These are phyloP conservation scores for Termitomyces titanicus DNA, from an alignment of 768 basidiomycete genomes.

Conservation along the genomic window DNA sequence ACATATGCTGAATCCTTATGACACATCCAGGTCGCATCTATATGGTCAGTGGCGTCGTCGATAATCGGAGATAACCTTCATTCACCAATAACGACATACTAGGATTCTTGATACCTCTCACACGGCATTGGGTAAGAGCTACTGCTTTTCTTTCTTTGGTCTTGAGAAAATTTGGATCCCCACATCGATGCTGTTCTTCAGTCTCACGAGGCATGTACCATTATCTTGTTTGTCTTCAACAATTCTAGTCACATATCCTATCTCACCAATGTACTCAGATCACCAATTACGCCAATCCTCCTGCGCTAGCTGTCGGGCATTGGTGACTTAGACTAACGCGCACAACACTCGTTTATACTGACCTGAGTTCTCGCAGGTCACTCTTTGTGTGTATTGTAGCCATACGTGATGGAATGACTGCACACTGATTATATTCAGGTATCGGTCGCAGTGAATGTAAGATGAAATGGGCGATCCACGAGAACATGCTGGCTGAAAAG, in stretches of 20 bases:
- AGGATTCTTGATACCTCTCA: constrained; percentile 31
- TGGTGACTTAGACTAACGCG: constrained; percentile 25
- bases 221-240: constrained; percentile 24
- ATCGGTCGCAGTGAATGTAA: constrained; percentile 24
- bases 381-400: constrained; percentile 26
- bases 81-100: background rate
- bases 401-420: background rate
- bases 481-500: background rate
- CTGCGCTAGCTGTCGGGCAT: constrained; percentile 27
- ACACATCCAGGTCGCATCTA: constrained; percentile 20
- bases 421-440: constrained; percentile 12
- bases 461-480: background rate
- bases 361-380: constrained; percentile 22
- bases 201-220: constrained; percentile 32
- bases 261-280: constrained; percentile 19
- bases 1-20: background rate
- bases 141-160: background rate
- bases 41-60: constrained; percentile 20
- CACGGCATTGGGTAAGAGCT: constrained; percentile 23
- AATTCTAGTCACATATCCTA: background rate
- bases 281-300: constrained; percentile 33
- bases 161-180: background rate
- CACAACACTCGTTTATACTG: background rate
- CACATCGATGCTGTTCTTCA: constrained; percentile 6
- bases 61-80: background rate